These are phyloP conservation scores for Saccharomycopsis hybrid DNA, from an alignment of 1,139 yeast species.

Conservation along the genomic window DNA sequence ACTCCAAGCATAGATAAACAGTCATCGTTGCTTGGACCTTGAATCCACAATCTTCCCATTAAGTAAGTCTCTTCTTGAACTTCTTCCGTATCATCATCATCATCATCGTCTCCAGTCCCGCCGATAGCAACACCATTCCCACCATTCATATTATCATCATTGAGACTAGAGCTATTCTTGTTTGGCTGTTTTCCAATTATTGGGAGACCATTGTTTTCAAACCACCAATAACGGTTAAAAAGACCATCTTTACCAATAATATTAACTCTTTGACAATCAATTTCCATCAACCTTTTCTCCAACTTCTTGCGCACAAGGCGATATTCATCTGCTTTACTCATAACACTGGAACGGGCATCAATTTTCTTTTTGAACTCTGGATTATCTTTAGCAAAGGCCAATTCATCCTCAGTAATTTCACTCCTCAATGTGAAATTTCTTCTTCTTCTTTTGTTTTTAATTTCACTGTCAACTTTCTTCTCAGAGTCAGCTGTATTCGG, in stretches of 20 bases:
- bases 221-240: conserved; percentile 93
- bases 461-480: conserved; percentile 21
- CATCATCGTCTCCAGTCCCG: conserved; percentile 36
- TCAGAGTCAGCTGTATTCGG: conserved; percentile 18
- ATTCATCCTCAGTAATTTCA: conserved; percentile 49
- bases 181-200: conserved; percentile 33
- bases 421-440: conserved; percentile 29
- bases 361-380: conserved; percentile 42
- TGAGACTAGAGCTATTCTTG: conserved; percentile 34
- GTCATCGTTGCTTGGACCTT: conserved; percentile 79
- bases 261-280: conserved; percentile 73
- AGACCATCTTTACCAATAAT: conserved; percentile 78
- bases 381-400: conserved; percentile 39
- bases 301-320: conserved; percentile 42
- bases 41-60: conserved; percentile 90
- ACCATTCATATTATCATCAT: too few relatives aligned
- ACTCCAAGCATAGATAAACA: conserved; percentile 37
- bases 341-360: conserved; percentile 36
- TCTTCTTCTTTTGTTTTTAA: conserved; percentile 25
- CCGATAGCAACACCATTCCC: too few relatives aligned
- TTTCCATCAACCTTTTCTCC: conserved; percentile 53
- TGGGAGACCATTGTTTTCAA: conserved; percentile 80
- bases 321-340: conserved; percentile 38
- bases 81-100: conserved; percentile 37
- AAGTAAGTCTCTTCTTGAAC: conserved; percentile 54